Evolutionary conservation across 148 eudicot species (phyloP).

Genomic region (Drosera capensis): DNA sequence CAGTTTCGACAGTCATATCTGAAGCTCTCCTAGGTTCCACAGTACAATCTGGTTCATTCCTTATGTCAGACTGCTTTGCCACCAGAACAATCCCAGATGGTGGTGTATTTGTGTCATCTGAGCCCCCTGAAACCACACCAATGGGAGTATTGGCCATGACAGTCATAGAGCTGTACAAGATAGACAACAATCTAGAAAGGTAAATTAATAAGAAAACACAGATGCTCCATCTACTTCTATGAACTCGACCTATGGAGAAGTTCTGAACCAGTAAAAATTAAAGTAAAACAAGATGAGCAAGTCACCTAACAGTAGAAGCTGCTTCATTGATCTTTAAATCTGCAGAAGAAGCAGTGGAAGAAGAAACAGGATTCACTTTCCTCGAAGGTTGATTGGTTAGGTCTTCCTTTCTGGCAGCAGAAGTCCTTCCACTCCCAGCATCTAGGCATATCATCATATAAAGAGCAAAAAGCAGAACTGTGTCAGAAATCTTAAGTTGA

Average conservation of each 20-base stretch:
- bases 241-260: neutral
- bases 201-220: neutral
- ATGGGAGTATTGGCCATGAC: conserved; percentile 29
- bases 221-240: neutral
- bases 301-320: conserved; percentile 31
- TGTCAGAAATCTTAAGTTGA: no score
- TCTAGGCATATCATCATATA: conserved; percentile 4
- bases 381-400: conserved; percentile 22
- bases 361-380: conserved; percentile 2
- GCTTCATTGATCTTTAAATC: conserved; percentile 21
- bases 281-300: conserved; percentile 1
- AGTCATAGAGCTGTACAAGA: conserved; percentile 32
- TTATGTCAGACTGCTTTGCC: conserved; percentile 13
- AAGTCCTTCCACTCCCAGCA: conserved; percentile 45
- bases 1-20: conserved; percentile 10
- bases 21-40: conserved; percentile 18
- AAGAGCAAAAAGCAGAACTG: neutral
- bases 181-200: conserved; percentile 10
- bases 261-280: neutral
- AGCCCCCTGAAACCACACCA: conserved; percentile 26
- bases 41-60: conserved; percentile 11
- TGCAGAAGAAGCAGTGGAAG: conserved; percentile 26
- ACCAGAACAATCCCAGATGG: conserved; percentile 15
- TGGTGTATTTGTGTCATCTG: conserved; percentile 11
- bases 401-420: conserved; percentile 35